Evolutionary conservation across 2,329 filamentous ascomycete genomes (phyloP), one percentile per base, ranked within the genome.

Genomic region (Xylariaceae sp.): DNA sequence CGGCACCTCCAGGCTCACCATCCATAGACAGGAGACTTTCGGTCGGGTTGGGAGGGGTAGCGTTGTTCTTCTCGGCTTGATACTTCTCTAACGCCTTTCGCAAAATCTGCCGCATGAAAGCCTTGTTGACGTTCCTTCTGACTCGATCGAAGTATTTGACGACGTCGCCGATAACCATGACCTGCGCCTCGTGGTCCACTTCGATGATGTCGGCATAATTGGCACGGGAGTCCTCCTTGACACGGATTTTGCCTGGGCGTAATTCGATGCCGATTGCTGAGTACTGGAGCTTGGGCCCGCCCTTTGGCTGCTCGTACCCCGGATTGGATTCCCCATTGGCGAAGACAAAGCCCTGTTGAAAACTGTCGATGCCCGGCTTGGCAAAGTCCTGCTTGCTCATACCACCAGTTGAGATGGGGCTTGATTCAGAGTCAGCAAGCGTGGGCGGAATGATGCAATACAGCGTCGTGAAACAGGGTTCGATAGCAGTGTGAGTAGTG

Each of bases 171-270:
- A 69, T 58, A 2, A 68, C 65, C 54, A 69, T 63, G 35, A 69
- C 66, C 46, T 67, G 59, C 15, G 66, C 63, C 41, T 68, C 66
- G 52, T 66, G 65, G 48, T 68, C 65, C 38, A 69, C 55, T 44
- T 69, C 65, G 47, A 69, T 56, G 30, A 68, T 66, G 48, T 69
- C 66, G 36, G 66, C 66, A 48, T 69, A 69, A 53, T 69, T 69
- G 56, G 63, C 66, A 39, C 66, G 59, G 3, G 66, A 69, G 50
- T 69, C 66, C 27, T 67, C 64, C 54, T 64, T 68, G 35, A 69
- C 56, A 14, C 66, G 64, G 51, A 67, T 60, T 31, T 62, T 63
- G 27, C 65, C 64, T 38, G 63, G 61, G 38, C 62, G 60, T 39
- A 69, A 47, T 54, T 67, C 65, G 42, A 68, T 59, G 15, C 65